Evolutionary conservation across 2,329 filamentous ascomycete species (phyloP).

Genomic region (Septoria linicola): DNA sequence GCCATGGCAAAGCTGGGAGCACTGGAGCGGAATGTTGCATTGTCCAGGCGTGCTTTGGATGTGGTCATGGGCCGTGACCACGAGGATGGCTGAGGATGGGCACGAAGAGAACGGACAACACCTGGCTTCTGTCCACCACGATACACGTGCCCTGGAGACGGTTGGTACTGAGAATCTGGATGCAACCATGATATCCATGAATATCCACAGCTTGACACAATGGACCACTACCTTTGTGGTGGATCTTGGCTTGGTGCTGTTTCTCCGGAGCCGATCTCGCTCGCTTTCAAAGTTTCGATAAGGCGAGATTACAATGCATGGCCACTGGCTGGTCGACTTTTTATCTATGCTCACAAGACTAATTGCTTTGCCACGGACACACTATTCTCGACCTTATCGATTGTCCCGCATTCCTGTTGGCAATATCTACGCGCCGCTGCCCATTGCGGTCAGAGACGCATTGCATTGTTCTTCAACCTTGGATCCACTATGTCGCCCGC

Average conservation of each 20-base stretch:
- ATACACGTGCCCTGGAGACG: not conserved
- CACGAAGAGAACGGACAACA: too few relatives aligned
- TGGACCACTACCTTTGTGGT: too few relatives aligned
- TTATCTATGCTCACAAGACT: not conserved
- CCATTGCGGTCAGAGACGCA: not conserved
- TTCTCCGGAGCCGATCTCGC: not conserved
- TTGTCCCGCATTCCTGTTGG: not conserved
- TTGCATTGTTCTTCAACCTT: constrained; percentile 10
- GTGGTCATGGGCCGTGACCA: constrained; percentile 72
- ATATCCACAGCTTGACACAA: too few relatives aligned
- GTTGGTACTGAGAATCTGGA: too few relatives aligned
- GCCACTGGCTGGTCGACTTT: constrained; percentile 17
- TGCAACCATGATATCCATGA: too few relatives aligned
- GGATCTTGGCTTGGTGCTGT: not conserved
- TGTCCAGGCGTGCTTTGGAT: constrained; percentile 69
- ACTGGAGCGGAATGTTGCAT: constrained; percentile 68
- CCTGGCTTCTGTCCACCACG: not conserved
- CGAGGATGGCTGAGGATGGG: constrained; percentile 26
- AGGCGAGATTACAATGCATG: constrained; percentile 19
- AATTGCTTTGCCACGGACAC: constrained; percentile 17
- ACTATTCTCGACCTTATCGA: not conserved
- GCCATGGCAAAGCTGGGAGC: constrained; percentile 80
- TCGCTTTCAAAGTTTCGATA: constrained; percentile 11
- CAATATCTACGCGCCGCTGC: not conserved
- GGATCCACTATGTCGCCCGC: constrained; percentile 47